These are phyloP conservation scores for Calonectria pteridis DNA, from an alignment of 2,329 filamentous ascomycete genomes.

Conservation along the genomic window DNA sequence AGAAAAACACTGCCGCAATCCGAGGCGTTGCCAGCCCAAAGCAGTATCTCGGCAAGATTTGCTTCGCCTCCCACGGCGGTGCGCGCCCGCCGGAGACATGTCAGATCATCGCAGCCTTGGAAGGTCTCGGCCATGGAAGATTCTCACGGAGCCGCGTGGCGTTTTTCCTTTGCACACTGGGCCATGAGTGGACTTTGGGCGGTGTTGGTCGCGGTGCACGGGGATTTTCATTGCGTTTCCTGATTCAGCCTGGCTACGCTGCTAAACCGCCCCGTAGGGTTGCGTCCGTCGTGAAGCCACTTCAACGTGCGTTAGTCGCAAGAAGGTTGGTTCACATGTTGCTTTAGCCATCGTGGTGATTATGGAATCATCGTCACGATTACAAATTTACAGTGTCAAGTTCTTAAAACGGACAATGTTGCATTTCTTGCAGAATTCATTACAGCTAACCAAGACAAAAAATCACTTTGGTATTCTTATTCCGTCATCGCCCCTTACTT, in stretches of 20 bases:
- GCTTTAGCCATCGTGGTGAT: neutral
- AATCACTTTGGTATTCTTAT: slow-evolving; percentile 6
- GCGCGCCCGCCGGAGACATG: neutral
- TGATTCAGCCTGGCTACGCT: neutral
- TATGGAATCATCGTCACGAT: neutral
- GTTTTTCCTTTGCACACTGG: too few species aligned
- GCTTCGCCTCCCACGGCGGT: neutral
- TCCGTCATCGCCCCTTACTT: slow-evolving; percentile 1
- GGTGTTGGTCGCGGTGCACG: neutral
- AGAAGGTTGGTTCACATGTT: neutral
- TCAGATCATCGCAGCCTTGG: neutral
- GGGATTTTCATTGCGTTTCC: neutral
- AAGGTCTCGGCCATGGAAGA: neutral
- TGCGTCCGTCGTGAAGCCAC: neutral
- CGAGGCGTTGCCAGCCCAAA: neutral
- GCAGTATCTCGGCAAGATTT: neutral
- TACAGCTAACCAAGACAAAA: neutral
- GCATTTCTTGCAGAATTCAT: neutral
- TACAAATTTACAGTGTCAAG: neutral
- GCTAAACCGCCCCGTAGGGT: neutral
- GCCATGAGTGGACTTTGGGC: neutral
- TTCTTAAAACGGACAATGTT: neutral
- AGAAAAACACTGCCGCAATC: neutral
- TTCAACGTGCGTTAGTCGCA: neutral
- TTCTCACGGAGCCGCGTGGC: neutral